These are phyloP conservation scores for Raffaelea arxii DNA, from an alignment of 2,329 filamentous ascomycete species.

Conservation along the genomic window DNA sequence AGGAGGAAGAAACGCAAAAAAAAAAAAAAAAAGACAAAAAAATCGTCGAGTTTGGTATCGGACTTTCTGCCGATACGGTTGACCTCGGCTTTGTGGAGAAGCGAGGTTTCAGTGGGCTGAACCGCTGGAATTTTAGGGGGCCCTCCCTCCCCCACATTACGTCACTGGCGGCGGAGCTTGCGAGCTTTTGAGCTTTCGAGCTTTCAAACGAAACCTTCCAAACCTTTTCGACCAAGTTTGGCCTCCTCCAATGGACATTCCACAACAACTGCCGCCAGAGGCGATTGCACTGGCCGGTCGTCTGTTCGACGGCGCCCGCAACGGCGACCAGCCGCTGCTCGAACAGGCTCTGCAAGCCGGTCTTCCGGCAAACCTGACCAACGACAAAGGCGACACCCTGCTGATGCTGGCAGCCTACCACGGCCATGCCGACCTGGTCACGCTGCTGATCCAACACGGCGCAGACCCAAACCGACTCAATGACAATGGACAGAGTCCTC, in stretches of 20 bases:
- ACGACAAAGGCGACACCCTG: constrained; percentile 64
- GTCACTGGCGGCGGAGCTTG: too few species aligned
- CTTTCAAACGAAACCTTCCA: too few species aligned
- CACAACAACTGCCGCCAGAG: constrained; percentile 42
- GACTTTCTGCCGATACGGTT: too few species aligned
- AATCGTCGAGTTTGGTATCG: too few species aligned
- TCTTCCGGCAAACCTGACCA: constrained; percentile 60
- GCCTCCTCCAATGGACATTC: not conserved
- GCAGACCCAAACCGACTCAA: constrained; percentile 61
- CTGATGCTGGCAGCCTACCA: constrained; percentile 67
- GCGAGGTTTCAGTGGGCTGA: too few species aligned
- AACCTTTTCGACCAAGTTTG: too few species aligned
- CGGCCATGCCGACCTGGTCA: constrained; percentile 51
- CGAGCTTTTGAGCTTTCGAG: too few species aligned
- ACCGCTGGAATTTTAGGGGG: too few species aligned
- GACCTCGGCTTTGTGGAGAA: too few species aligned
- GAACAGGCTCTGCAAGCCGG: constrained; percentile 54
- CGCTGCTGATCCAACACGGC: constrained; percentile 49
- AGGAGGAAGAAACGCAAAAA: too few species aligned
- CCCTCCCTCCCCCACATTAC: too few species aligned
- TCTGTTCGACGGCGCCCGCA: constrained; percentile 58
- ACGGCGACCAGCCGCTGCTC: constrained; percentile 48
- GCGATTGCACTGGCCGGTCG: constrained; percentile 55
- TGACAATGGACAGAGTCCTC: constrained; percentile 56
- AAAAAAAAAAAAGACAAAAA: too few species aligned